These are phyloP conservation scores for Iris pallida DNA, from an alignment of 116 monocot species.

Conservation along the genomic window DNA sequence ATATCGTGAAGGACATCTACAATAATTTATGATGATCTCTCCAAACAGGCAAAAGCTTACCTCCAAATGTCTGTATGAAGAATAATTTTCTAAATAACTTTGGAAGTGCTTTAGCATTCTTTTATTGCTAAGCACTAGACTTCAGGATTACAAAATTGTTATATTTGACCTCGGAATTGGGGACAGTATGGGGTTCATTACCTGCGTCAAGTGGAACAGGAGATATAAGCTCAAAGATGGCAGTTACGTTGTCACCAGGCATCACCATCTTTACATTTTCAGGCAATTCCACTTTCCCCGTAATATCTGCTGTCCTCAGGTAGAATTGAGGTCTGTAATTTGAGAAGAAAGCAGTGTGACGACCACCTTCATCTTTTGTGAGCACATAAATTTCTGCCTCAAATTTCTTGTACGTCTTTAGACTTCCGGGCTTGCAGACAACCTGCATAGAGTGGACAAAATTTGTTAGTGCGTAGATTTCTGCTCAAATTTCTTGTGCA, in stretches of 20 bases:
- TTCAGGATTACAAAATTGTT: too few relatives aligned
- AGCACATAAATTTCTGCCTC: constrained; percentile 96
- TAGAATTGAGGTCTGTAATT: constrained; percentile 95
- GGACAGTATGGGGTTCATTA: constrained; percentile 14
- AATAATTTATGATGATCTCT: too few relatives aligned
- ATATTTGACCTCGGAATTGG: neutral
- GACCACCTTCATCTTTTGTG: constrained; percentile 94
- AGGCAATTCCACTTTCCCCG: constrained; percentile 87
- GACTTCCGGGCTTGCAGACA: constrained; percentile 71
- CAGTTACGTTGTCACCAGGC: constrained; percentile 95
- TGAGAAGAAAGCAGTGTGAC: constrained; percentile 89
- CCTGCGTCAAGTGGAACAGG: constrained; percentile 92
- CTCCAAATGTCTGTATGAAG: too few relatives aligned
- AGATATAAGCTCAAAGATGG: constrained; percentile 77
- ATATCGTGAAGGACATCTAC: too few relatives aligned
- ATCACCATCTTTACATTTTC: constrained; percentile 92
- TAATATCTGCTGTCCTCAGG: constrained; percentile 90
- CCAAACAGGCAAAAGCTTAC: too few relatives aligned
- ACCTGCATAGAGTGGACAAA: constrained; percentile 30
- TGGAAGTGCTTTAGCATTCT: too few relatives aligned
- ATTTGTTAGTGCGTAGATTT: constrained; percentile 89
- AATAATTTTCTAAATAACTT: too few relatives aligned
- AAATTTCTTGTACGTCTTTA: constrained; percentile 86
- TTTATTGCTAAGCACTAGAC: too few relatives aligned
- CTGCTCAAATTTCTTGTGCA: constrained; percentile 91